phyloP scores from a whole-genome alignment of 352 stramenopile genomes.

The Globisporangium paddicum region DNA sequence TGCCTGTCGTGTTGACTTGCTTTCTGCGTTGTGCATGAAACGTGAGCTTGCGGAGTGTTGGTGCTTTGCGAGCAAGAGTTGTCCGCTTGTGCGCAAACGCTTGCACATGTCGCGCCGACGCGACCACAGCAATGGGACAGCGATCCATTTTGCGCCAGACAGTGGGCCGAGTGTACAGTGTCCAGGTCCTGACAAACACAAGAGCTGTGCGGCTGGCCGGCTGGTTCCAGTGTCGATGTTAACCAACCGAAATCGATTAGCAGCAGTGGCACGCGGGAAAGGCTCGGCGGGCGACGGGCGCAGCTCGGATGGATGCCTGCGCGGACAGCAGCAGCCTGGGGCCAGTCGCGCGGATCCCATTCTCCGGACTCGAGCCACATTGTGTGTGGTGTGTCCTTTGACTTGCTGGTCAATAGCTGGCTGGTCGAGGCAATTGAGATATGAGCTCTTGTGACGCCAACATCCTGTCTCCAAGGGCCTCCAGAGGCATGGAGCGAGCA shows the following conservation, averaged over 20 bases:
- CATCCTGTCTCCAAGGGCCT: no score
- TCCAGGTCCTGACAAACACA: background rate
- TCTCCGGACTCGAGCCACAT: background rate
- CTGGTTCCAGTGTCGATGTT: background rate
- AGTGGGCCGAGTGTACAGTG: background rate
- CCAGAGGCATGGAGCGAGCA: no score
- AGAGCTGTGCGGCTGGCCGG: background rate
- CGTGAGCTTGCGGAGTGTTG: background rate
- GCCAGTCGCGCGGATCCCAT: background rate
- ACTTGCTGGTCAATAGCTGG: no score
- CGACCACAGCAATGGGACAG: background rate
- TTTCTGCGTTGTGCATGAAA: background rate
- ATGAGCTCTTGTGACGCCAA: no score
- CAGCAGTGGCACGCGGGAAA: slow-evolving; percentile 4
- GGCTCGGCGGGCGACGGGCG: background rate
- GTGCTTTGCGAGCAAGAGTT: background rate
- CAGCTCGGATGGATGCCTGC: background rate
- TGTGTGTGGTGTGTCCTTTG: no score
- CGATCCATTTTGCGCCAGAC: background rate
- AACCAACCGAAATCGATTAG: slow-evolving; percentile 9
- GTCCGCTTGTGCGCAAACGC: background rate
- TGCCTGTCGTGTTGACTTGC: background rate
- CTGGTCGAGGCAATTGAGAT: no score
- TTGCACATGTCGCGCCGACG: background rate
- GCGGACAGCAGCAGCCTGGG: background rate